These are phyloP conservation scores for Craterostigma plantagineum DNA, from an alignment of 257 asterid genomes.

Conservation along the genomic window DNA sequence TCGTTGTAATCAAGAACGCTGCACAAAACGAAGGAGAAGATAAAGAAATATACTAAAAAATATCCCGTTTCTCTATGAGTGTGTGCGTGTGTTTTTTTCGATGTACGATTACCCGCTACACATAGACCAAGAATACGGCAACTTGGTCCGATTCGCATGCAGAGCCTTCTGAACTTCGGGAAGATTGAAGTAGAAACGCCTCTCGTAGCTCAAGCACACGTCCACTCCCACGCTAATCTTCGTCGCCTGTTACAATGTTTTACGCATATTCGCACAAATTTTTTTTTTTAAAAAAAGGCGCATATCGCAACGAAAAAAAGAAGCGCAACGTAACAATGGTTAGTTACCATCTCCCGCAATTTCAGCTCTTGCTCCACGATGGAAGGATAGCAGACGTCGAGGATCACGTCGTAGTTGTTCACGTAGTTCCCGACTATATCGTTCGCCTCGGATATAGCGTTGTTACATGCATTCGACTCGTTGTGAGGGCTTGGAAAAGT, in stretches of 20 bases:
- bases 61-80: background rate
- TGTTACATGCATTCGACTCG: conserved; percentile 37
- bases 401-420: conserved; percentile 70
- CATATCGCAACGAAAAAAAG: too few relatives aligned
- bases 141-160: conserved; percentile 79
- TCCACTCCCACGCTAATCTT: conserved; percentile 74
- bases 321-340: too few relatives aligned
- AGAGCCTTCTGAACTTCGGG: conserved; percentile 92
- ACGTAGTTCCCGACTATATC: conserved; percentile 56
- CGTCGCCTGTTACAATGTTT: conserved; percentile 43
- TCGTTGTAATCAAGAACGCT: conserved; percentile 37
- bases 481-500: conserved; percentile 60
- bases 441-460: conserved; percentile 49
- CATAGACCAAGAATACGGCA: conserved; percentile 73
- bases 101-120: conserved; percentile 36
- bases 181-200: conserved; percentile 73
- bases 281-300: too few relatives aligned
- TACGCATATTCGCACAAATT: too few relatives aligned
- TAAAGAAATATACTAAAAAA: background rate
- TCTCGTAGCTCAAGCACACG: conserved; percentile 75
- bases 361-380: conserved; percentile 82
- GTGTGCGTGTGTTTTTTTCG: background rate
- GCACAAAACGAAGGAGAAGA: conserved; percentile 9
- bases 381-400: conserved; percentile 90
- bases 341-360: conserved; percentile 62